phyloP scores from a whole-genome alignment of 305 asterid species.

The Plantago coronopus region DNA sequence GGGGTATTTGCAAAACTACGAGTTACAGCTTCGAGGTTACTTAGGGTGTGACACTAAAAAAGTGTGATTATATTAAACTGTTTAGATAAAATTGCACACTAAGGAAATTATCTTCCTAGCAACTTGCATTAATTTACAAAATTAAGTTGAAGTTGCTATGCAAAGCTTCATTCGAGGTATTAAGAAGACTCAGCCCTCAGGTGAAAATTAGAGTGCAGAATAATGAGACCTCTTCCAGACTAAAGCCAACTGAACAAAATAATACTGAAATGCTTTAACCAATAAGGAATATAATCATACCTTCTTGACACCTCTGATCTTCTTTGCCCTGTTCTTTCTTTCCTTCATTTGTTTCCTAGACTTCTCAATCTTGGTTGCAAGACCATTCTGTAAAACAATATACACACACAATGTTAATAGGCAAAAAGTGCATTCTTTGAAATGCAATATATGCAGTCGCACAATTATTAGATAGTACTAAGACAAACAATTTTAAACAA shows the following conservation, averaged over 20 bases:
- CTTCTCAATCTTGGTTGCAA: slow-evolving; percentile 74
- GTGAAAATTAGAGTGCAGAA: no score
- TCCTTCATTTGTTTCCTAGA: slow-evolving; percentile 83
- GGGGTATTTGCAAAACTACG: no score
- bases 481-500: not conserved
- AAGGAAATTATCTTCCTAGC: no score
- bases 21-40: no score
- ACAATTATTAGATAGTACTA: not conserved
- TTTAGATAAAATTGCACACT: no score
- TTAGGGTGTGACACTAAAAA: no score
- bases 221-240: no score
- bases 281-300: slow-evolving; percentile 22
- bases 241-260: not conserved
- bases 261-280: not conserved
- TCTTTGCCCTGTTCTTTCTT: slow-evolving; percentile 72
- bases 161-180: no score
- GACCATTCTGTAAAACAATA: slow-evolving; percentile 55
- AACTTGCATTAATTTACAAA: no score
- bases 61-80: no score
- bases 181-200: no score
- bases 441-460: not conserved
- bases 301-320: slow-evolving; percentile 85
- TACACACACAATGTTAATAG: not conserved
- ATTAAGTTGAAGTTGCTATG: no score
- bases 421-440: not conserved